Base-by-base conservation (phyloP, 1,284 basidiomycete genomes). In the Golubevia pallescens region DNA sequence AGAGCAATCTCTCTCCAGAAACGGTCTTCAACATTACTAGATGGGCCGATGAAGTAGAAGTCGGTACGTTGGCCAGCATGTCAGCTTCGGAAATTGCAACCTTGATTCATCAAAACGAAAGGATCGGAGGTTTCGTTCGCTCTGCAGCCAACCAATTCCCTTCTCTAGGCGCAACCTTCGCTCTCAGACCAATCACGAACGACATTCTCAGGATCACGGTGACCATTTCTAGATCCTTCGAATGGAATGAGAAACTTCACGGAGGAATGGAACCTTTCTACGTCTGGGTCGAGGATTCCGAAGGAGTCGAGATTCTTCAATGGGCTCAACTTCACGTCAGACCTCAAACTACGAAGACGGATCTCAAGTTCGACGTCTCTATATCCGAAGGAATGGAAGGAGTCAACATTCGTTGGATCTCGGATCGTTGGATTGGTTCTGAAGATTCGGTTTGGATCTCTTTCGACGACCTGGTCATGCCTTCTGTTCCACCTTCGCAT, bases 351-450 rank as follows among this genome's bases (percentile, higher is more conserved):
- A 92, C 87, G 7, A 90, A 32, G 80, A 88, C 16, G 56, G 80
- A 14, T 93, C 53, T 71, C 13, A 88, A 91, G 61, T 86, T 92
- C n/a, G 91, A 94, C 57, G 96, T 97, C 10, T 91, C 89, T 16
- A 86, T 93, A 58, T 19, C 54, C 14, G 73, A 66, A 24, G 57
- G 54, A 21, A 58, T 61, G 14, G n/a, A 48, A n/a, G 66, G 66
- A 21, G 14, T 69, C 38, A 90, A 89, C 3, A 88, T 97, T 60
- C 90, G 92, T 24, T 91, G 92, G 71, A 89, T 95, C 55, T 98
- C 95, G 1, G 95, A 98, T 85, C 89, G 90, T 70, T 99, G 97
- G 97, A 88, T 97, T 68, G 94, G 94, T 7, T 92, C 95, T 5
- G 94, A 97, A 74, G 90, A 93, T 64, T 90, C 92, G 72, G 80